Evolutionary conservation across 2,329 filamentous ascomycete species (phyloP).

Genomic region (Cladophialophora exuberans): DNA sequence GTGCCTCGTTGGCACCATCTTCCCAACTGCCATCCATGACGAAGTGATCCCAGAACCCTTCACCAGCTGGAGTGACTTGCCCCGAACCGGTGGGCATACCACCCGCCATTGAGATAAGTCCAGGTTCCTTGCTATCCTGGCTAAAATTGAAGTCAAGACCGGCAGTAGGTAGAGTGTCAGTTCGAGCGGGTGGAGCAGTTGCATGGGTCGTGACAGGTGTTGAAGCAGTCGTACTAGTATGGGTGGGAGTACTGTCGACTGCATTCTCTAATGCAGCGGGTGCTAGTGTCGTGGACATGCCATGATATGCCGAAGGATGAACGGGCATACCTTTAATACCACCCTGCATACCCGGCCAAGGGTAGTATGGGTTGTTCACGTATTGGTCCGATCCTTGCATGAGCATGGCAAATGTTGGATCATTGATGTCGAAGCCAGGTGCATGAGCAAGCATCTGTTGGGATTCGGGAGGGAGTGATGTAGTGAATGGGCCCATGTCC

Average conservation of each 20-base stretch:
- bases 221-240: background rate
- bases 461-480: conserved; percentile 55
- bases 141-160: conserved; percentile 29
- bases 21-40: conserved; percentile 34
- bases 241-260: background rate
- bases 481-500: conserved; percentile 50
- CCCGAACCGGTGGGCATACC: conserved; percentile 17
- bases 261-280: conserved; percentile 41
- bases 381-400: conserved; percentile 49
- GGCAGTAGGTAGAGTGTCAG: conserved; percentile 12
- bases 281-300: conserved; percentile 46
- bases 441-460: conserved; percentile 55
- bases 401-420: conserved; percentile 50
- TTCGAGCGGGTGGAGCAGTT: conserved; percentile 1
- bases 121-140: conserved; percentile 24
- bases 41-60: conserved; percentile 35
- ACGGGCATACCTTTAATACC: conserved; percentile 34
- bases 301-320: conserved; percentile 37
- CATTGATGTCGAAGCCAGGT: conserved; percentile 47
- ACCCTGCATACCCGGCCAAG: conserved; percentile 46
- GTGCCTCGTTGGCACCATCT: conserved; percentile 1
- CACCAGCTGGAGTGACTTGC: conserved; percentile 27
- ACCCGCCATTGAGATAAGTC: conserved; percentile 2
- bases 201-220: background rate
- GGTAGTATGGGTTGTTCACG: conserved; percentile 47